Evolutionary conservation across 2,329 filamentous ascomycete species (phyloP).

Genomic region (Plenodomus lindquistii): DNA sequence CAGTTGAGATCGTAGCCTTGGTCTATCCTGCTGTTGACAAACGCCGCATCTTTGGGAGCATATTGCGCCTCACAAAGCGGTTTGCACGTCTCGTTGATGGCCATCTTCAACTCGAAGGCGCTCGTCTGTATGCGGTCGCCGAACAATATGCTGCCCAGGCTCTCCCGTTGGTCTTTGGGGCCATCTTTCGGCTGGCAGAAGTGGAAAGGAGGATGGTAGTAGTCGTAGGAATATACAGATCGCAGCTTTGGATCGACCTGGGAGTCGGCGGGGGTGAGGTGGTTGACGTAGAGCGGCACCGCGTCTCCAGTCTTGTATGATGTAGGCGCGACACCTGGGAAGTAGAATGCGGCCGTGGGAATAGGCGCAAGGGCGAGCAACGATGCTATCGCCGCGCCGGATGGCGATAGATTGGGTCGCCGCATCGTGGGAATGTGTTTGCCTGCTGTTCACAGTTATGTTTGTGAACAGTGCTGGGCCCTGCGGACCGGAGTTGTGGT

Average conservation of each 20-base stretch:
- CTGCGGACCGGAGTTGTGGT: constrained; percentile 11
- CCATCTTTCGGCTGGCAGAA: constrained; percentile 83
- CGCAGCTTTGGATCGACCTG: constrained; percentile 78
- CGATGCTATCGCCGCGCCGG: constrained; percentile 41
- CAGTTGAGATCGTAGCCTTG: constrained; percentile 93
- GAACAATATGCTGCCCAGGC: constrained; percentile 93
- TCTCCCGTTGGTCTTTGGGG: constrained; percentile 80
- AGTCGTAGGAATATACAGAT: constrained; percentile 94
- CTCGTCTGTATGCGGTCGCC: constrained; percentile 98
- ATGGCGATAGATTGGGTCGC: constrained; percentile 27
- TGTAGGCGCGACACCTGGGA: constrained; percentile 91
- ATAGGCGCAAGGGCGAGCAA: constrained; percentile 41
- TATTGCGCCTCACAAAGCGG: constrained; percentile 73
- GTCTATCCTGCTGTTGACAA: constrained; percentile 80
- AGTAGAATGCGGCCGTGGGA: constrained; percentile 75
- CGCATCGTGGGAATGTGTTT: constrained; percentile 30
- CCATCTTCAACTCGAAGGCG: constrained; percentile 87
- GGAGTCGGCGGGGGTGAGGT: constrained; percentile 82
- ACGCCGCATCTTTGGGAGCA: constrained; percentile 68
- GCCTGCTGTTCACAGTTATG: constrained; percentile 3
- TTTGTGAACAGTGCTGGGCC: constrained; percentile 5
- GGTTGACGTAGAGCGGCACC: constrained; percentile 91
- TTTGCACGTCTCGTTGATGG: constrained; percentile 84
- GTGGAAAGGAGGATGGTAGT: constrained; percentile 85
- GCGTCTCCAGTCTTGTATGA: constrained; percentile 80